Evolutionary conservation across 345 rosid species (phyloP).

Genomic region (Camelina sativa): DNA sequence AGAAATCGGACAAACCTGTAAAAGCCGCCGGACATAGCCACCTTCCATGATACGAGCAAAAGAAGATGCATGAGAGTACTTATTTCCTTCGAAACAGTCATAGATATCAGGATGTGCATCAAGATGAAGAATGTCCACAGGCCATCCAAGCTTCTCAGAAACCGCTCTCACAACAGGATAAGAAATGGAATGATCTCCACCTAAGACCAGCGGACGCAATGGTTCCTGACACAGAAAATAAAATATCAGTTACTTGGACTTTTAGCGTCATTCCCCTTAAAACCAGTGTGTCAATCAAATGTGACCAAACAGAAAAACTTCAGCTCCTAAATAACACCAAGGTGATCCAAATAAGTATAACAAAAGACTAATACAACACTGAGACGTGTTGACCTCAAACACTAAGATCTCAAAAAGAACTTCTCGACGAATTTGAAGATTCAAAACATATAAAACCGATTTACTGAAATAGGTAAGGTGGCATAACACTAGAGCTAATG

Average conservation of each 20-base stretch:
- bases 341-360: background rate
- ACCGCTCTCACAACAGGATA: conserved; percentile 94
- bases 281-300: background rate
- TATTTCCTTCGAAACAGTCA: conserved; percentile 84
- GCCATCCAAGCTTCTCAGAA: conserved; percentile 95
- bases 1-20: conserved; percentile 61
- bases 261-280: background rate
- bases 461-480: background rate
- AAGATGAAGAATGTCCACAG: conserved; percentile 91
- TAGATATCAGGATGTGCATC: conserved; percentile 99
- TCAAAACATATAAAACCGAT: background rate
- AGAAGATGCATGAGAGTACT: conserved; percentile 95
- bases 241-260: background rate
- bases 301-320: background rate
- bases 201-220: conserved; percentile 82
- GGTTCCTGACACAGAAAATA: conserved; percentile 60
- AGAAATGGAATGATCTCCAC: conserved; percentile 96
- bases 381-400: conserved; percentile 4
- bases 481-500: background rate
- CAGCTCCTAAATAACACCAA: background rate
- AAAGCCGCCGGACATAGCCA: conserved; percentile 83
- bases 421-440: background rate
- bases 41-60: conserved; percentile 99
- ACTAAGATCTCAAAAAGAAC: background rate
- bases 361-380: background rate